A percentile compares a stretch with the other conserved stretches of the same genome.
Conservation (phyloP, 2,329 filamentous ascomycete genomes). For the Erysiphe neolycopersici region DNA sequence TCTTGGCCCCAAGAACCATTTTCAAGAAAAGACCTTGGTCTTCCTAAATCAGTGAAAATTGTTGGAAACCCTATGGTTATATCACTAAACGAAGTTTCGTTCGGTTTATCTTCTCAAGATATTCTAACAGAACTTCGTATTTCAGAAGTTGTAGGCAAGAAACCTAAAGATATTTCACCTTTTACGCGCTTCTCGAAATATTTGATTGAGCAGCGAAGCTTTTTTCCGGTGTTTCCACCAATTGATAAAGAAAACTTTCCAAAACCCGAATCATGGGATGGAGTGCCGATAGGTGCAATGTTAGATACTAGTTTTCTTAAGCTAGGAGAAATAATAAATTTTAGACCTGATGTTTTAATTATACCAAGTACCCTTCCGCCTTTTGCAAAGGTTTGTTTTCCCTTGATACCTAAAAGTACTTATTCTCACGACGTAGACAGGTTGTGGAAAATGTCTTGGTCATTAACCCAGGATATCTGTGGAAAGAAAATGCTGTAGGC, state of each 20-base stretch:
- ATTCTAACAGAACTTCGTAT: constrained; percentile 55
- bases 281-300: constrained; percentile 42
- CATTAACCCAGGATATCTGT: constrained; percentile 72
- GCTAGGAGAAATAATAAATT: constrained; percentile 71
- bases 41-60: constrained; percentile 50
- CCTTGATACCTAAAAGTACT: background rate
- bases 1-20: constrained; percentile 65
- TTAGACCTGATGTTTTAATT: constrained; percentile 61
- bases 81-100: constrained; percentile 60
- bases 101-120: constrained; percentile 67
- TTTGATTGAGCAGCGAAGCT: constrained; percentile 72
- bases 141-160: constrained; percentile 38
- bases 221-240: constrained; percentile 71
- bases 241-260: constrained; percentile 39
- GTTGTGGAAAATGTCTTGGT: constrained; percentile 74
- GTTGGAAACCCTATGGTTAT: constrained; percentile 81
- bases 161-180: constrained; percentile 18
- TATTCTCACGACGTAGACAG: constrained; percentile 18
- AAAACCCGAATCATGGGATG: constrained; percentile 32
- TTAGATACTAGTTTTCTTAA: constrained; percentile 67
- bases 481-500: constrained; percentile 60
- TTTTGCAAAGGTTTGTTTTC: constrained; percentile 49
- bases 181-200: constrained; percentile 43
- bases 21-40: constrained; percentile 39
- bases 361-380: constrained; percentile 60